A percentile compares a stretch with the other conserved stretches of the same genome.
phyloP scores from a whole-genome alignment of 1,284 basidiomycete species.

The Puccinia triticina region DNA sequence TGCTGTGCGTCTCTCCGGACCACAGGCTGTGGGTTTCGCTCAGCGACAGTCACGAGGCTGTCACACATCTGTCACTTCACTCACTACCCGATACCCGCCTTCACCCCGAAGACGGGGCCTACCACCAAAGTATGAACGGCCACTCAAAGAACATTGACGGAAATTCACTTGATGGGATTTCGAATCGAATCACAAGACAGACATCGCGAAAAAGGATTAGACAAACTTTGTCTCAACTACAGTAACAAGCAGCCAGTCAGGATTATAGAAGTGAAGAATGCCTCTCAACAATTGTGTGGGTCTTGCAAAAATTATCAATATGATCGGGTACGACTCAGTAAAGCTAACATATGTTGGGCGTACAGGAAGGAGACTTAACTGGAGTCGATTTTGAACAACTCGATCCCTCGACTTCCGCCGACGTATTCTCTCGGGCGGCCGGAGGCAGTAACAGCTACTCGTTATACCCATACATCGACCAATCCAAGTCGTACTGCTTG shows the following conservation, averaged over 20 bases:
- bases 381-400: slow-evolving; percentile 46
- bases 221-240: not conserved
- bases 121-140: no score
- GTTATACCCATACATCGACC: slow-evolving; percentile 47
- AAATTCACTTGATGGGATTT: not conserved
- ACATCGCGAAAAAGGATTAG: not conserved
- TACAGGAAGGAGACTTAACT: slow-evolving; percentile 46
- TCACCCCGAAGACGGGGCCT: no score
- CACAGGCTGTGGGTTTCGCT: not conserved
- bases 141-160: not conserved
- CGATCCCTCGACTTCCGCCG: slow-evolving; percentile 35
- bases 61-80: not conserved
- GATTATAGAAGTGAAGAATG: not conserved
- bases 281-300: slow-evolving; percentile 9
- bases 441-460: slow-evolving; percentile 38
- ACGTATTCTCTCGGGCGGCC: slow-evolving; percentile 28
- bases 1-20: not conserved
- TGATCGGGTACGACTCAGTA: not conserved
- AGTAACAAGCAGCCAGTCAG: no score
- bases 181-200: not conserved
- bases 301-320: not conserved
- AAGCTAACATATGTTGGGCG: no score
- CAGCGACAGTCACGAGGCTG: not conserved
- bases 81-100: not conserved
- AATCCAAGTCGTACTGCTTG: slow-evolving; percentile 33